Conservation (phyloP, 495 filamentous ascomycete genomes). For the Aspergillus nanangensis region DNA sequence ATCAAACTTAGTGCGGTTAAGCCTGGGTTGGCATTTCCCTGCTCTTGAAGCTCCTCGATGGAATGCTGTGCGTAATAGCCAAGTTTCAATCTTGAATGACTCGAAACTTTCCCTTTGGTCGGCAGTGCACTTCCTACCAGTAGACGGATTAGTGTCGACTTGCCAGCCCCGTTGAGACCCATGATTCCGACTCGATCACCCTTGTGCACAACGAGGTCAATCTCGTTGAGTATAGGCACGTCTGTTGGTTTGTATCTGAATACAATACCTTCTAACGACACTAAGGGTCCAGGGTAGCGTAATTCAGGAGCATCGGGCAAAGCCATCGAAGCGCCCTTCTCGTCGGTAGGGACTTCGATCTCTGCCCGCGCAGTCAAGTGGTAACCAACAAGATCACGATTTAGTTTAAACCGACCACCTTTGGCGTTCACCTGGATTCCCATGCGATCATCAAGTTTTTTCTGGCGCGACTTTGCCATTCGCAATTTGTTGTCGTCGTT, state of each 20-base stretch:
- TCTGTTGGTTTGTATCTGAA: constrained; percentile 51
- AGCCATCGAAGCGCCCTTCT: constrained; percentile 51
- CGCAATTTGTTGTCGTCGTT: constrained; percentile 77
- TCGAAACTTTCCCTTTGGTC: constrained; percentile 50
- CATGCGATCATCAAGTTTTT: constrained; percentile 75
- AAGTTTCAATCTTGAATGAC: constrained; percentile 60
- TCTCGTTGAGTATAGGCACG: constrained; percentile 45
- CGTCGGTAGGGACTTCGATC: constrained; percentile 67
- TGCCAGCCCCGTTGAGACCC: constrained; percentile 71
- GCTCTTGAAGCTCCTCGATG: constrained; percentile 59
- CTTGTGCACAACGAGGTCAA: constrained; percentile 61
- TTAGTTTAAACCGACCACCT: constrained; percentile 73
- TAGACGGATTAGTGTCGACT: constrained; percentile 63
- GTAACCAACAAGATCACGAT: constrained; percentile 62
- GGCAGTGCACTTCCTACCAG: constrained; percentile 40
- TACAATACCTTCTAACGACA: constrained; percentile 60
- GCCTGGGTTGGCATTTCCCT: constrained; percentile 35
- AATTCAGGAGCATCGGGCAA: constrained; percentile 61
- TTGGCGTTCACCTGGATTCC: constrained; percentile 67
- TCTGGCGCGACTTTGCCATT: constrained; percentile 72
- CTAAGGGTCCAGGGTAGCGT: constrained; percentile 66
- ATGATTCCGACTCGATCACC: constrained; percentile 70
- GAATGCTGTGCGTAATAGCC: constrained; percentile 77
- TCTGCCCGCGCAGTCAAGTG: constrained; percentile 51
- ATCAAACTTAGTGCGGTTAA: constrained; percentile 62